Percentiles rank a stretch among this genome's conserved stretches.
phyloP scores from a whole-genome alignment of 768 basidiomycete species.

The Pholiota molesta region DNA sequence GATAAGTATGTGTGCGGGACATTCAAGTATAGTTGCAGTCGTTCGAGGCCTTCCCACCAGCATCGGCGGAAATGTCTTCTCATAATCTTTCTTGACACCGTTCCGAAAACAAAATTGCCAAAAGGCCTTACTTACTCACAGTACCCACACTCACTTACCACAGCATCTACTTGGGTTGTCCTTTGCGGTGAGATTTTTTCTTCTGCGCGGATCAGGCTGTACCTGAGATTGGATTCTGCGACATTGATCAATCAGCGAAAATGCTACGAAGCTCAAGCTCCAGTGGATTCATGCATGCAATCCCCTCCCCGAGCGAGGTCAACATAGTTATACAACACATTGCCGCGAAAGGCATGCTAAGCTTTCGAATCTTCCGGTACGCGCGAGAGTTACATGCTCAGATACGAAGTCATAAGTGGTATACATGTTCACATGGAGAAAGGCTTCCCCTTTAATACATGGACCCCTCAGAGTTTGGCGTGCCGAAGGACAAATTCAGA shows the following conservation, averaged over 20 bases:
- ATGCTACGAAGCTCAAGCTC: not conserved
- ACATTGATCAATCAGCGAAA: not conserved
- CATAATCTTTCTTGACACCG: not conserved
- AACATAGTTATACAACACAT: not conserved
- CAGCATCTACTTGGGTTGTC: too few species aligned
- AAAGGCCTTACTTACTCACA: too few species aligned
- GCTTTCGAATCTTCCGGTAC: not conserved
- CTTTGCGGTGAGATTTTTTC: too few species aligned
- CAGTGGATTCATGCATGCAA: not conserved
- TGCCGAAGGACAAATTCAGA: slow-evolving; percentile 52
- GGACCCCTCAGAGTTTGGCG: slow-evolving; percentile 43
- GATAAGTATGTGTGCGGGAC: too few species aligned
- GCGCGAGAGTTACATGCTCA: not conserved
- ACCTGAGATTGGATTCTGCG: too few species aligned
- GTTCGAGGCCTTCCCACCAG: not conserved
- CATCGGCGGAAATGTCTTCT: not conserved
- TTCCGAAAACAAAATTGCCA: not conserved
- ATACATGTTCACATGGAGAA: not conserved
- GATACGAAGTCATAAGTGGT: not conserved
- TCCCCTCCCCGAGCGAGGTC: not conserved
- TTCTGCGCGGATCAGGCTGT: too few species aligned
- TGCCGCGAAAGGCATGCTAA: not conserved
- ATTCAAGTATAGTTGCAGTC: not conserved
- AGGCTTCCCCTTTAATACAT: not conserved
- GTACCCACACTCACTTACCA: too few species aligned